Base-by-base conservation (phyloP, 2,329 filamentous ascomycete genomes). In the Gliomastix tumulicola region DNA sequence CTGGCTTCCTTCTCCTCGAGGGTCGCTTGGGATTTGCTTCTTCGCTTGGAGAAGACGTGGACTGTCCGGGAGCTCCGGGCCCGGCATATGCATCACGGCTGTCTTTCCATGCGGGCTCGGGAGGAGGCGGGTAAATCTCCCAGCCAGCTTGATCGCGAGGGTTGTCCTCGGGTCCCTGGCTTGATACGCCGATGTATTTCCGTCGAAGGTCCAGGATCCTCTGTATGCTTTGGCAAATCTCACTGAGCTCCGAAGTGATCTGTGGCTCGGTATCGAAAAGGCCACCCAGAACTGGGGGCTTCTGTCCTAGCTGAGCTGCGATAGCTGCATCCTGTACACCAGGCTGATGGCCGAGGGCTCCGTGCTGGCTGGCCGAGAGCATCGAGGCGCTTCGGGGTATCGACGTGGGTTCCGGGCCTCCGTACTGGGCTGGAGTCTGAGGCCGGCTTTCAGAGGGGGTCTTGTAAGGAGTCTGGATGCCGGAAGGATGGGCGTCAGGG, bases 161-260 rank as follows among this genome's bases (percentile, higher is more conserved):
- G 48, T 97, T 96, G 54, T 95, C 87, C 11, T 77, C 74, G 7
- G 82, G 74, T 9, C 84, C 76, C 54, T 98, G 92, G 16, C 89
- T 67, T 0, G 92, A 97, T 13, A 96, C 62, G 2, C 77, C 69
- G 36, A 97, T 86, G 60, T 97, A 98, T 51, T 88, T 94, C 56
- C 88, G 82, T 41, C 92, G 79, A 28, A 89, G 70, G 49, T 96
- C 87, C 32, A 96, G 63, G n/a, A 97, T 78, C 47, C 84, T 83
- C 56, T 94, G 86, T 38, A 98, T 88, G 47, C 92, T 94, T 45
- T 80, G 82, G 50, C 94, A 96, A 46, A 98, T 96, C 16, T 79
- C 74, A 49, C 77, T 79, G 45, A 98, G 66, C 61, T 98, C 92
- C 3, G 84, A 73, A 3, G 87, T 88, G 47, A 97, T 83, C 36